Evolutionary conservation across 2,329 filamentous ascomycete species (phyloP).

Genomic region (Metarhizium anisopliae): DNA sequence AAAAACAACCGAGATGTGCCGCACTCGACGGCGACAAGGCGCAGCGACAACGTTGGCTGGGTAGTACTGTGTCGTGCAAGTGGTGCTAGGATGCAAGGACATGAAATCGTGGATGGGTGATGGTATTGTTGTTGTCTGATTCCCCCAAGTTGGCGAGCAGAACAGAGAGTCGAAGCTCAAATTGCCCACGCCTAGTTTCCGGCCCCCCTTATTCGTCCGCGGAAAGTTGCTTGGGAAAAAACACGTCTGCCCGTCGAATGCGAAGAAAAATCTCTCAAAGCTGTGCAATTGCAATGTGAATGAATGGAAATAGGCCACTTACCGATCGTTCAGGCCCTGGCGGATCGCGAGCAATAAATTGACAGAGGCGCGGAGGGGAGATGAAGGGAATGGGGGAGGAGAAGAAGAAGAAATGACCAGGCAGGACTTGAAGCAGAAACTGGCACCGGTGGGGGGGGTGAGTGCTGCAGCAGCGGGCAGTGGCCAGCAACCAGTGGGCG

Average conservation of each 20-base stretch:
- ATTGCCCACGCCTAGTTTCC: not conserved
- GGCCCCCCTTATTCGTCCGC: not conserved
- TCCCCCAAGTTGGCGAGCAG: not conserved
- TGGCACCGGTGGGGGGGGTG: not conserved
- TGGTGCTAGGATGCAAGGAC: not conserved
- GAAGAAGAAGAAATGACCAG: not conserved
- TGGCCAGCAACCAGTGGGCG: not conserved
- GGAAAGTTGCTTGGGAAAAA: not conserved
- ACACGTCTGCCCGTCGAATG: not conserved
- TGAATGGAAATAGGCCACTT: not conserved
- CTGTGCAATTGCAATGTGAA: not conserved
- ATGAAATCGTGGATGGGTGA: not conserved
- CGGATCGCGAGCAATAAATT: constrained; percentile 1
- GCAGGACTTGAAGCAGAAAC: not conserved
- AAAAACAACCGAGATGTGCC: not conserved
- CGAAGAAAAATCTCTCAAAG: not conserved
- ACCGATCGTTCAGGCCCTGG: constrained; percentile 1
- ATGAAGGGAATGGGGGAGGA: not conserved
- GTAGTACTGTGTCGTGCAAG: not conserved
- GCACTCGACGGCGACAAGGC: not conserved
- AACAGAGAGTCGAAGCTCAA: not conserved
- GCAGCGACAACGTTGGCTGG: not conserved
- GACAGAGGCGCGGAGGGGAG: constrained; percentile 2
- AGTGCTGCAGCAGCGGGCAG: not conserved
- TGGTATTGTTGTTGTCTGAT: not conserved